Conservation (phyloP, 805 yeast genomes). For the Yamadazyma paraphyllophila region DNA sequence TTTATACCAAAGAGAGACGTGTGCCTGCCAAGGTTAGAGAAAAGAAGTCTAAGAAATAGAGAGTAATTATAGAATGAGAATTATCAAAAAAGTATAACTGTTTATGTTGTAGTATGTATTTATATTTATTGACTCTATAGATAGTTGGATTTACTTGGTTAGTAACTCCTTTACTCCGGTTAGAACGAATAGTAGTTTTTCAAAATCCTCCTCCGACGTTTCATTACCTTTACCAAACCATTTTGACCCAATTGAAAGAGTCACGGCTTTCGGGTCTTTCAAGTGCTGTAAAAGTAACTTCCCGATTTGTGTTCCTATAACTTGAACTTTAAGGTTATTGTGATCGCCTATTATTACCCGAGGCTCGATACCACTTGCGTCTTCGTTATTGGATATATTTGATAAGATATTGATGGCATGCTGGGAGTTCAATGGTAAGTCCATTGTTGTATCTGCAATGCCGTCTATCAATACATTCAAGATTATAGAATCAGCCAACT, state of each 20-base stretch:
- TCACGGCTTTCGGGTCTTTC: slow-evolving; percentile 34
- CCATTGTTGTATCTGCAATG: slow-evolving; percentile 50
- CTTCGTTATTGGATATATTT: slow-evolving; percentile 14
- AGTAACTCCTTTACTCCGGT: slow-evolving; percentile 22
- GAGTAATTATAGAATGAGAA: too few relatives aligned
- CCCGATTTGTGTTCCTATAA: slow-evolving; percentile 50
- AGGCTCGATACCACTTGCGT: slow-evolving; percentile 41
- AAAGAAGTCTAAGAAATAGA: slow-evolving; percentile 30
- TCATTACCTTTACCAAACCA: slow-evolving; percentile 43
- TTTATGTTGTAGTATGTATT: neutral
- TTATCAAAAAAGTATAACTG: too few relatives aligned
- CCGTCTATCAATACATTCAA: slow-evolving; percentile 43
- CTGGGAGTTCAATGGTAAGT: slow-evolving; percentile 32
- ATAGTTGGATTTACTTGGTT: neutral
- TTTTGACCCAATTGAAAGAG: slow-evolving; percentile 46
- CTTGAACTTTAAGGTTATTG: slow-evolving; percentile 45
- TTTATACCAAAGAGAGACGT: slow-evolving; percentile 70
- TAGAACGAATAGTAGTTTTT: slow-evolving; percentile 43
- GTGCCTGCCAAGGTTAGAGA: slow-evolving; percentile 61
- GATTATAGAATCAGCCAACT: slow-evolving; percentile 37
- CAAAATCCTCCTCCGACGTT: slow-evolving; percentile 38
- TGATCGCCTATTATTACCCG: slow-evolving; percentile 47
- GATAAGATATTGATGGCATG: slow-evolving; percentile 19
- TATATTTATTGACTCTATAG: neutral
- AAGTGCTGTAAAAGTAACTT: slow-evolving; percentile 32